Conservation (phyloP, 1,139 yeast species). For the Debaryomycetaceae sp. region DNA sequence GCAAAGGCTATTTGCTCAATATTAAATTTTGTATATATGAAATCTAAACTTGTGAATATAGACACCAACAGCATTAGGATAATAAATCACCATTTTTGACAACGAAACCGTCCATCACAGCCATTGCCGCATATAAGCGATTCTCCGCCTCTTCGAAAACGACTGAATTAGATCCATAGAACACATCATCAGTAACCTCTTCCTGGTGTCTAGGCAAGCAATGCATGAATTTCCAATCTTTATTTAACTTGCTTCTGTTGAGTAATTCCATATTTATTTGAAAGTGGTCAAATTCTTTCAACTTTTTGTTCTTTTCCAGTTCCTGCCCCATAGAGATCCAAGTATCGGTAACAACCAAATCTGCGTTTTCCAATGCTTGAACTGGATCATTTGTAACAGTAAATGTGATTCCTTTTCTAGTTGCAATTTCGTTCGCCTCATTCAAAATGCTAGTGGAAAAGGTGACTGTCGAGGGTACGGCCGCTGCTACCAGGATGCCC, state of each 20-base stretch:
- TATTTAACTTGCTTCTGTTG: slow-evolving; percentile 47
- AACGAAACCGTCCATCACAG: slow-evolving; percentile 66
- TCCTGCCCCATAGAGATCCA: slow-evolving; percentile 95
- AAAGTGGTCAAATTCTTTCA: slow-evolving; percentile 73
- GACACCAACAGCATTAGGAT: not conserved
- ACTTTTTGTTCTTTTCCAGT: slow-evolving; percentile 56
- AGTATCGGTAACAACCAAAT: slow-evolving; percentile 82
- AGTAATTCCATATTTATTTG: slow-evolving; percentile 67
- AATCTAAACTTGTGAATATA: too few species aligned
- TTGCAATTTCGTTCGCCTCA: slow-evolving; percentile 48
- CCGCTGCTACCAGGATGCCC: slow-evolving; percentile 72
- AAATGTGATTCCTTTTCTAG: slow-evolving; percentile 47
- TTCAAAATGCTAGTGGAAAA: slow-evolving; percentile 50
- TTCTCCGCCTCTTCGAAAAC: slow-evolving; percentile 90
- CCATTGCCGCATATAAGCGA: slow-evolving; percentile 84
- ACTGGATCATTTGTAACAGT: slow-evolving; percentile 60
- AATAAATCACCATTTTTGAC: slow-evolving; percentile 5
- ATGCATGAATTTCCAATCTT: slow-evolving; percentile 71
- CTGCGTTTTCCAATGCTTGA: slow-evolving; percentile 61
- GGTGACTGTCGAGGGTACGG: slow-evolving; percentile 71
- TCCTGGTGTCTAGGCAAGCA: slow-evolving; percentile 84
- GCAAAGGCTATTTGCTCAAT: slow-evolving; percentile 19
- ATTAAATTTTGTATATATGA: slow-evolving; percentile 4
- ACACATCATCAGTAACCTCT: slow-evolving; percentile 83
- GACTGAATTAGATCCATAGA: slow-evolving; percentile 68